Evolutionary conservation across 2,329 filamentous ascomycete species (phyloP).

Genomic region (Colletotrichum simmondsii): DNA sequence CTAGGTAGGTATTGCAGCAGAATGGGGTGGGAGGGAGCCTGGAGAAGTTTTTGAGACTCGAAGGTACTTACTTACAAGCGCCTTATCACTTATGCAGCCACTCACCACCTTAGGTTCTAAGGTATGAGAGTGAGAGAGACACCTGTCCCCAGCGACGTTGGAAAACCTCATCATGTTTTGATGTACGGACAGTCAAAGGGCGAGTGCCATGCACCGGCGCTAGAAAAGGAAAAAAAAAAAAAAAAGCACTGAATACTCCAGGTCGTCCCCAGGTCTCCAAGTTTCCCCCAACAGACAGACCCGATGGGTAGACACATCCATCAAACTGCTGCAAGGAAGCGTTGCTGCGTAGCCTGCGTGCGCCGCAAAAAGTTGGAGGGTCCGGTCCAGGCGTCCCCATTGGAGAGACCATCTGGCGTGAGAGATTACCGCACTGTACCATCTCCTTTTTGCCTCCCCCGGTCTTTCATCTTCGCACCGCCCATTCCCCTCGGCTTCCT

Average conservation of each 20-base stretch:
- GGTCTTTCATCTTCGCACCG: not conserved
- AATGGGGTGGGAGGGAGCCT: not conserved
- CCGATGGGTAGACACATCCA: not conserved
- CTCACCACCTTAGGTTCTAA: too few species aligned
- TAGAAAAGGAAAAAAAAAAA: not conserved
- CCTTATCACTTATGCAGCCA: too few species aligned
- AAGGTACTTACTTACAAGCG: not conserved
- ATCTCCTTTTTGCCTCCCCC: conserved; percentile 20
- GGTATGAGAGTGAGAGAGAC: not conserved
- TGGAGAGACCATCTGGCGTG: conserved; percentile 32
- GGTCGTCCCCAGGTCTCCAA: not conserved
- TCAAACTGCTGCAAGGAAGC: conserved; percentile 20
- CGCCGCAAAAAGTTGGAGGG: conserved; percentile 25
- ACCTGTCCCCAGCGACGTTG: too few species aligned
- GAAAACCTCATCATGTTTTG: not conserved
- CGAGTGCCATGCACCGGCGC: not conserved
- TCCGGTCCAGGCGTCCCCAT: conserved; percentile 27
- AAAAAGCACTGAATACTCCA: not conserved
- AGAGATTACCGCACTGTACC: conserved; percentile 28
- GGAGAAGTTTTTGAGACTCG: not conserved
- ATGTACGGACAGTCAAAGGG: not conserved
- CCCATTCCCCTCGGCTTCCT: not conserved
- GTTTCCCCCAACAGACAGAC: not conserved
- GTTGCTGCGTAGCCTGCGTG: not conserved
- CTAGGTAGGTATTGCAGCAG: not conserved